Percentiles rank a stretch among this genome's conserved stretches.
Conservation (phyloP, 345 rosid genomes). For the Hypericum perforatum region DNA sequence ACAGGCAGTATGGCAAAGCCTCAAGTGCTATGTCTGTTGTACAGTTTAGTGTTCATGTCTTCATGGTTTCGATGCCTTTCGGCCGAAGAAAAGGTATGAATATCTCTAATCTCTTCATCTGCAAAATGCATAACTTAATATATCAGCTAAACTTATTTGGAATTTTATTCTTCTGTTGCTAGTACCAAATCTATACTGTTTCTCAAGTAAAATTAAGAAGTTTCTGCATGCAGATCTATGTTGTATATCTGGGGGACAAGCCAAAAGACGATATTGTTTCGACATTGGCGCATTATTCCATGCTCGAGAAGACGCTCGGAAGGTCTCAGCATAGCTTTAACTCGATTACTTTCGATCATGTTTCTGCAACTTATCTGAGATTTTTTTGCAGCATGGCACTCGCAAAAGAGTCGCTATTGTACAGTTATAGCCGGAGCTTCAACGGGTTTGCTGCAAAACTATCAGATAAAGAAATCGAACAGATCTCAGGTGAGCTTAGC, state of each 20-base stretch:
- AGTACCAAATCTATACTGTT: no score
- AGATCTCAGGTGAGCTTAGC: conserved; percentile 22
- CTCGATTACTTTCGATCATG: no score
- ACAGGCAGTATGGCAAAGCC: no score
- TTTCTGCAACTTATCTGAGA: background rate
- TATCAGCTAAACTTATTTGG: no score
- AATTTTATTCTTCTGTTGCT: no score
- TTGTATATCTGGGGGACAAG: conserved; percentile 32
- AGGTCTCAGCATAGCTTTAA: conserved; percentile 13
- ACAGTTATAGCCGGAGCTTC: conserved; percentile 32
- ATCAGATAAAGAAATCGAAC: conserved; percentile 26
- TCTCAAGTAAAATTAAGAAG: no score
- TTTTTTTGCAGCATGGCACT: conserved; percentile 16
- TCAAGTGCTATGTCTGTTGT: no score
- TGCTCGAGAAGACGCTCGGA: conserved; percentile 26
- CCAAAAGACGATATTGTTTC: conserved; percentile 16
- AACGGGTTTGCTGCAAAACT: conserved; percentile 37
- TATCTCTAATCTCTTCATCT: no score
- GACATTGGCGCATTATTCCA: conserved; percentile 17
- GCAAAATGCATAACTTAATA: no score
- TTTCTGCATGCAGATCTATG: conserved; percentile 15
- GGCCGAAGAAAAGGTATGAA: no score
- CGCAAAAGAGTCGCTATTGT: conserved; percentile 23
- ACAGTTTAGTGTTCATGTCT: no score
- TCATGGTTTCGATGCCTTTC: no score